These are phyloP conservation scores for Hyphopichia buzzinii DNA, from an alignment of 1,139 yeast genomes.

Conservation along the genomic window DNA sequence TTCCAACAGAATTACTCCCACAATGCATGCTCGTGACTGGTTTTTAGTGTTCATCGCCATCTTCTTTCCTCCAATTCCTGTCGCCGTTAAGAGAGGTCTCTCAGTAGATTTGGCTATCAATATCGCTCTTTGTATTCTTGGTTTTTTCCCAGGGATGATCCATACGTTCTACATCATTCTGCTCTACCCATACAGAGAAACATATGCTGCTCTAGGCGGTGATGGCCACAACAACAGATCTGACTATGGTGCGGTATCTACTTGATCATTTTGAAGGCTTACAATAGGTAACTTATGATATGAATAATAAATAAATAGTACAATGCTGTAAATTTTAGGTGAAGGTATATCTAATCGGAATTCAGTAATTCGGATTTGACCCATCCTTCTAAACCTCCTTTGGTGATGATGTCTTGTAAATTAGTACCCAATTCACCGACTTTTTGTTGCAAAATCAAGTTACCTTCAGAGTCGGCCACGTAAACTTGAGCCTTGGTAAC, in stretches of 20 bases:
- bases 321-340: too few species aligned
- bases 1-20: not conserved
- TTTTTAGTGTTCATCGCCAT: slow-evolving; percentile 75
- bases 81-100: slow-evolving; percentile 71
- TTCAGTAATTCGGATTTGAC: slow-evolving; percentile 69
- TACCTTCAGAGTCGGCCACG: slow-evolving; percentile 66
- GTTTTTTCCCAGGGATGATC: slow-evolving; percentile 77
- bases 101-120: slow-evolving; percentile 74
- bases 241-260: slow-evolving; percentile 23
- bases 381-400: slow-evolving; percentile 99
- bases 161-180: slow-evolving; percentile 64
- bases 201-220: slow-evolving; percentile 25
- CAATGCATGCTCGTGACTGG: slow-evolving; percentile 74
- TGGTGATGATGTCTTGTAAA: slow-evolving; percentile 91
- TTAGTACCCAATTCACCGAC: slow-evolving; percentile 96
- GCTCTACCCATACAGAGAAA: slow-evolving; percentile 49
- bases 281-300: not conserved
- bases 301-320: slow-evolving; percentile 1
- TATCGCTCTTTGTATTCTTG: slow-evolving; percentile 69
- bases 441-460: slow-evolving; percentile 72
- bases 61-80: slow-evolving; percentile 82
- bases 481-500: slow-evolving; percentile 79
- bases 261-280: too few species aligned
- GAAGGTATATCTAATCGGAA: too few species aligned
- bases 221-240: slow-evolving; percentile 29